Base-by-base conservation (phyloP, 1,139 yeast genomes). In the Saccharomyces uvarum region DNA sequence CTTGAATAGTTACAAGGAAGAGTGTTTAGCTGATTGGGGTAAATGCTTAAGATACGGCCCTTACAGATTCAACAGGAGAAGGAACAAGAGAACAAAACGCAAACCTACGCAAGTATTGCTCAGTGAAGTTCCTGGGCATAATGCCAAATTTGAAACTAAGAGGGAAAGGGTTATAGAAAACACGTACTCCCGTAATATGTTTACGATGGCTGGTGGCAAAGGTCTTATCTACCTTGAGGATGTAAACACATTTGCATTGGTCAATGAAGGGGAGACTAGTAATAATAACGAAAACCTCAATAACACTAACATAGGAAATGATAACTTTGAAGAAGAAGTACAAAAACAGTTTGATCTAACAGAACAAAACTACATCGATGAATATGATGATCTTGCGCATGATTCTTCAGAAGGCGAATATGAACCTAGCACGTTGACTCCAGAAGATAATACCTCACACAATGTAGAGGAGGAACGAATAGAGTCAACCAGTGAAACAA, bases 21-120 rank as follows among this genome's bases (percentile, higher is more conserved):
- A 59, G 32, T 68, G 71, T 47, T 27, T 64, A 3, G 51, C 57
- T 1, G 64, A 61, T 44, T 67, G 71, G 69, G 61, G 59, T 33
- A 57, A 56, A 61, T 63, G 71, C 50, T 49, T 68, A 48, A 57
- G 56, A 49, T 51, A 56, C 42, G 63, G 67, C 21, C 51, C 61
- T 11, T 49, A 55, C 46, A 46, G 55, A 21, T 49, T 56, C 26
- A 68, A 63, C 53, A 59, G 55, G 53, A 53, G 48, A n/a, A 53
- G 53, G 52, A 59, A 56, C 55, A 56, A 56, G 19, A 47, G 58
- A 47, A 60, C 60, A 7, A 59, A 57, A 44, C 69, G 66, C 13
- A 51, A 55, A 19, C 64, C 66, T 29, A 55, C 57, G 50, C 61
- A 63, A 48, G 46, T 60, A 16, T 47, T 63, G 19, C 59, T 59